phyloP scores from a whole-genome alignment of 2,329 filamentous ascomycete species.

The Calcarisporium arbuscula region DNA sequence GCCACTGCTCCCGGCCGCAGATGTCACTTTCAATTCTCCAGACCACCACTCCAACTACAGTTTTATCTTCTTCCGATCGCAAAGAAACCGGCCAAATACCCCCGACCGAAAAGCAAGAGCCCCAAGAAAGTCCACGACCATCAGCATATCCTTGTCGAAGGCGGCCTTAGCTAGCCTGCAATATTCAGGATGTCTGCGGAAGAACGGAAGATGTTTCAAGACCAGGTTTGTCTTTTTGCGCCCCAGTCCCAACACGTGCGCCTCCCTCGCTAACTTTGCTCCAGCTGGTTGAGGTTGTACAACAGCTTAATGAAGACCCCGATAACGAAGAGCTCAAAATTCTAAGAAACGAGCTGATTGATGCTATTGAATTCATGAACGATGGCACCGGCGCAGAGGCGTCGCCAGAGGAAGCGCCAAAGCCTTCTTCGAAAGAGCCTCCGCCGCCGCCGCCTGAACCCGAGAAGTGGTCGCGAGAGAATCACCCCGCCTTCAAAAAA shows the following conservation, averaged over 20 bases:
- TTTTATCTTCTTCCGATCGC: too few species aligned
- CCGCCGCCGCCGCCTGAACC: slow-evolving; percentile 43
- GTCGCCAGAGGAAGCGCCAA: slow-evolving; percentile 44
- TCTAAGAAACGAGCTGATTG: slow-evolving; percentile 74
- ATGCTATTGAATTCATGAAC: slow-evolving; percentile 73
- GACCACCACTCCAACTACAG: too few species aligned
- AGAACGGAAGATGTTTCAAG: slow-evolving; percentile 49
- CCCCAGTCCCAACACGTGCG: not conserved
- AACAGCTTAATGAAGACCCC: slow-evolving; percentile 72
- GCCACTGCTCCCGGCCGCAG: too few species aligned
- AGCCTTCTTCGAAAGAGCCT: slow-evolving; percentile 38
- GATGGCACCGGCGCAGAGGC: slow-evolving; percentile 77
- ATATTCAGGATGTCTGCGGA: too few species aligned
- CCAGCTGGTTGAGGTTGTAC: slow-evolving; percentile 72
- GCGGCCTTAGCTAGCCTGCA: too few species aligned
- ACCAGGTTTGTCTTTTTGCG: slow-evolving; percentile 39
- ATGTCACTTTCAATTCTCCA: too few species aligned
- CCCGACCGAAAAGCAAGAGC: too few species aligned
- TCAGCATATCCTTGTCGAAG: too few species aligned
- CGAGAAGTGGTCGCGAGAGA: slow-evolving; percentile 74
- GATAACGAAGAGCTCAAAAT: slow-evolving; percentile 71
- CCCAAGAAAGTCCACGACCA: too few species aligned
- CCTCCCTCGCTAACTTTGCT: too few species aligned
- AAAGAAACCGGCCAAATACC: too few species aligned
- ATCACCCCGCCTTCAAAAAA: slow-evolving; percentile 71